Conservation (phyloP, 441 rosid species). For the Brassica hybrid region DNA sequence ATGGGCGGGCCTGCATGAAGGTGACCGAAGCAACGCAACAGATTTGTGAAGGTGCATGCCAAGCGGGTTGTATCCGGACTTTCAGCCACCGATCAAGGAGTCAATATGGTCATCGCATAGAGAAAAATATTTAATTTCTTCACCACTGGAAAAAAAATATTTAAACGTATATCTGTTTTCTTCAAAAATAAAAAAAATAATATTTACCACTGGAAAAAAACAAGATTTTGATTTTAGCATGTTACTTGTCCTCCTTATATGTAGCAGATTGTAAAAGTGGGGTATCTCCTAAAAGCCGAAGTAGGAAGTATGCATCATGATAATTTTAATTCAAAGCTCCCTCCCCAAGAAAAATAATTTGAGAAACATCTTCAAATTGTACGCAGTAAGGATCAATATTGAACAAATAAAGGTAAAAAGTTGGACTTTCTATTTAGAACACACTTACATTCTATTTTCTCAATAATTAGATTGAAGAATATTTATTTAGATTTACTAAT, state of each 20-base stretch:
- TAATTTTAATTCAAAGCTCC: neutral
- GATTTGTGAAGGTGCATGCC: slow-evolving; percentile 29
- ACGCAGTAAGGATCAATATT: neutral
- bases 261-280: neutral
- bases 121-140: neutral
- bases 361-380: neutral
- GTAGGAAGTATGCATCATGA: neutral
- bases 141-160: too few species aligned
- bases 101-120: slow-evolving; percentile 36
- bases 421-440: neutral
- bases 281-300: neutral
- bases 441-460: neutral
- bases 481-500: neutral
- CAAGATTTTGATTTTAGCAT: neutral
- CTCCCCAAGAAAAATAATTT: neutral
- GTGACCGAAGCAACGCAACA: slow-evolving; percentile 29
- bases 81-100: slow-evolving; percentile 32
- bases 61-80: slow-evolving; percentile 30
- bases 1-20: slow-evolving; percentile 18
- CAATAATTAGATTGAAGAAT: too few species aligned
- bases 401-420: too few species aligned
- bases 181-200: neutral
- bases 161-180: neutral
- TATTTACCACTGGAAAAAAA: neutral
- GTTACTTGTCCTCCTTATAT: neutral